Base-by-base conservation (phyloP, 768 basidiomycete species). In the Lepiota venenata region DNA sequence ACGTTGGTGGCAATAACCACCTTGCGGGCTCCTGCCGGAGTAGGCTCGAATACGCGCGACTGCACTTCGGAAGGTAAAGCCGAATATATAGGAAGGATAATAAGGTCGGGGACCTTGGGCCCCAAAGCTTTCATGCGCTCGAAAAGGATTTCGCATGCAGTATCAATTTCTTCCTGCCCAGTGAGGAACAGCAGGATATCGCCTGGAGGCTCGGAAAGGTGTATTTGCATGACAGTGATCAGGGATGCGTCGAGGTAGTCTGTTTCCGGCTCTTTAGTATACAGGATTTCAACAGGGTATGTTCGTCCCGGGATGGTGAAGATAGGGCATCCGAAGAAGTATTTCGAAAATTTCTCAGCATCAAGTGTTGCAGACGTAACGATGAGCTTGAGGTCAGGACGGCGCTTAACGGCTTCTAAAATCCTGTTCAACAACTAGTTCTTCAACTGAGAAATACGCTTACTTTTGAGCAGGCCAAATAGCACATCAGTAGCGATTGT, bases 1-100 rank as follows among this genome's bases (percentile, higher is more conserved):
- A 98, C 95, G 69, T 98, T 99, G 21, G 97, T 99, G n/a, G 97
- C 96, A 61, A 99, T 92, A 64, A 98, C 94, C 58, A 96, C 93
- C 74, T 99, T 99, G 56, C 97, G 90, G n/a, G 96, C 87, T 45
- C 97, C 97, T 15, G 94, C 94, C 5, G 97, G 97, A 0, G 97
- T 93, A 4, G 96, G 94, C 56, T 98, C 97, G 71, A 99, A 99
- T 38, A 99, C 96, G 27, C 92, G 82, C 6, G 94, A 98, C 70
- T 99, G 97, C 51, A 98, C 94, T 70, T 98, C 96, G 4, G 96
- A 98, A 3, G 97, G 95, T 15, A 98, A 84, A 48, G 96, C 94
- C 32, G 96, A 98, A 70, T 99, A 99, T 58, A 99, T 96, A 25
- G 97, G 97, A 14, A 98, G 81, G 69, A 98, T 95, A 65, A 97